Conservation (phyloP, 768 basidiomycete species). For the Boletus pseudo-olivaceus region DNA sequence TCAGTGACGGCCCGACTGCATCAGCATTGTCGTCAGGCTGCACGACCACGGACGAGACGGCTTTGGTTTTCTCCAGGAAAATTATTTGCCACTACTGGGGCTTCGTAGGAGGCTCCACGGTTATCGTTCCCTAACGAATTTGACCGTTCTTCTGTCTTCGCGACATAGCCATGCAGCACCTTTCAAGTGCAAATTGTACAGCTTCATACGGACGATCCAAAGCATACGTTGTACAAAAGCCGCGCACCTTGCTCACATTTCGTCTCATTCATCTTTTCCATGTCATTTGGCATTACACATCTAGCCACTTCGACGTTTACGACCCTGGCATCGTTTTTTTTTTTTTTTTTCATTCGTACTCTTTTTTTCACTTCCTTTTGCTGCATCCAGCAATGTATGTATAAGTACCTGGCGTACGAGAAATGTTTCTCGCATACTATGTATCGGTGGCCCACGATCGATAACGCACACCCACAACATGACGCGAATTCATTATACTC, state of each 20-base stretch:
- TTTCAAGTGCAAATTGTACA: slow-evolving; percentile 1
- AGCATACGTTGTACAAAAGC: slow-evolving; percentile 21
- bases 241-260: slow-evolving; percentile 9
- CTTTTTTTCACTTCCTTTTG: slow-evolving; percentile 1
- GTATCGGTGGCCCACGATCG: slow-evolving; percentile 16
- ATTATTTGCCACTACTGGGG: slow-evolving; percentile 44
- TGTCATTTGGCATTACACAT: slow-evolving; percentile 21
- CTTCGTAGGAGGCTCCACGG: slow-evolving; percentile 23
- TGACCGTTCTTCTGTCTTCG: not conserved
- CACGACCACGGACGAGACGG: slow-evolving; percentile 40
- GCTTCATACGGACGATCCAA: slow-evolving; percentile 19
- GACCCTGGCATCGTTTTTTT: slow-evolving; percentile 12
- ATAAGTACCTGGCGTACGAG: slow-evolving; percentile 35
- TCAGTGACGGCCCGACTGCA: slow-evolving; percentile 25
- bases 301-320: slow-evolving; percentile 28
- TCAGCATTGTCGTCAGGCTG: slow-evolving; percentile 32
- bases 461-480: not conserved
- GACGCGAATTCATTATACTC: slow-evolving; percentile 1
- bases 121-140: slow-evolving; percentile 8
- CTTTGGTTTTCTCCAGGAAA: slow-evolving; percentile 56
- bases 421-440: slow-evolving; percentile 18
- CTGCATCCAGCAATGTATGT: slow-evolving; percentile 26
- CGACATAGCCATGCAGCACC: not conserved
- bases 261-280: slow-evolving; percentile 9
- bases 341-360: slow-evolving; percentile 10